Percentiles rank a stretch among this genome's conserved stretches.
phyloP scores from a whole-genome alignment of 257 asterid genomes.

The Solanum clarkiae region DNA sequence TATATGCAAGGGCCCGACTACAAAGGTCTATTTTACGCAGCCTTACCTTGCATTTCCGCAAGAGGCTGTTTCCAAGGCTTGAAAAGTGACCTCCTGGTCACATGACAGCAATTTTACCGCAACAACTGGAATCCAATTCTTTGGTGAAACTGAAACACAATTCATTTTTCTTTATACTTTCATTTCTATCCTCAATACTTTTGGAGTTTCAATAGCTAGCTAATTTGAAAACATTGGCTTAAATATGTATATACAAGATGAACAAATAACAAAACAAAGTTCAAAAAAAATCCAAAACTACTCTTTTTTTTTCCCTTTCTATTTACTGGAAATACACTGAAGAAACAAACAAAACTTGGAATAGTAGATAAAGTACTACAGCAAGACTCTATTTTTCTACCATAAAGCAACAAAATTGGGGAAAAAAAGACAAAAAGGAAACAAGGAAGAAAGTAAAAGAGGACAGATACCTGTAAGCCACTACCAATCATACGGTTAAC shows the following conservation, averaged over 20 bases:
- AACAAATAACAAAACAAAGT: background rate
- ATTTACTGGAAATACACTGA: background rate
- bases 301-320: background rate
- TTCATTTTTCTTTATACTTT: background rate
- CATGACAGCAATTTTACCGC: too few relatives aligned
- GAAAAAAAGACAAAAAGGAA: background rate
- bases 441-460: background rate
- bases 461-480: constrained; percentile 58
- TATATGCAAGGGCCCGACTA: too few relatives aligned
- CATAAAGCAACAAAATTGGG: background rate
- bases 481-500: constrained; percentile 96
- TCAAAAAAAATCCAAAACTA: background rate
- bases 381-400: background rate
- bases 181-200: background rate
- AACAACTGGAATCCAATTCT: background rate
- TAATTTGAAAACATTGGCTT: background rate
- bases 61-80: too few relatives aligned
- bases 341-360: background rate
- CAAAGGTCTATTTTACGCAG: too few relatives aligned
- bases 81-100: too few relatives aligned
- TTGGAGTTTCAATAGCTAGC: background rate
- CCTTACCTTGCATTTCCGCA: too few relatives aligned
- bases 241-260: background rate
- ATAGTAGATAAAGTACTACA: background rate
- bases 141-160: background rate